Percentiles rank a stretch among this genome's conserved stretches.
phyloP scores from a whole-genome alignment of 164 flowering plant genomes.

The Magnolia changhungtana region DNA sequence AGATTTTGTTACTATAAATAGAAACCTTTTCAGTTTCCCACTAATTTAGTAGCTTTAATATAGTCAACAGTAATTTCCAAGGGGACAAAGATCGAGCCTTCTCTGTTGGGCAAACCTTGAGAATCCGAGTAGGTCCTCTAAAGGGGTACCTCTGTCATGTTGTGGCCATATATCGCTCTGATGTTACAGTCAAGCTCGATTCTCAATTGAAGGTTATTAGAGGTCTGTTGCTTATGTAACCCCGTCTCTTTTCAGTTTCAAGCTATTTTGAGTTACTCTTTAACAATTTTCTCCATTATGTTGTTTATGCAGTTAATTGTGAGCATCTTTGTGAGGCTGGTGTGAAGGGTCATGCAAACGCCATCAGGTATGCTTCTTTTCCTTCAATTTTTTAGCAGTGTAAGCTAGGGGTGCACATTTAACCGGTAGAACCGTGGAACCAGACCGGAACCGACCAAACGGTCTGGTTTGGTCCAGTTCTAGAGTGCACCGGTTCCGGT shows the following conservation, averaged over 20 bases:
- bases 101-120: conserved; percentile 78
- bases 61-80: conserved; percentile 37
- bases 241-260: background rate
- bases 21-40: background rate
- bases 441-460: too few species aligned
- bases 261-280: background rate
- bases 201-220: conserved; percentile 77
- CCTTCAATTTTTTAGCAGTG: background rate
- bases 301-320: conserved; percentile 51
- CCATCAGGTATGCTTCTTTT: conserved; percentile 31
- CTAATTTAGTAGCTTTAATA: conserved; percentile 22
- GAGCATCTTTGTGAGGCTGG: conserved; percentile 87
- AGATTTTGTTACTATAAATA: background rate
- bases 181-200: conserved; percentile 87
- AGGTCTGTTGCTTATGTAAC: conserved; percentile 41
- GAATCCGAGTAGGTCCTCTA: conserved; percentile 83
- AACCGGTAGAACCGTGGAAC: too few species aligned
- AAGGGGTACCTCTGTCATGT: conserved; percentile 92
- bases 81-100: conserved; percentile 56
- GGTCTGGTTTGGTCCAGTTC: too few species aligned
- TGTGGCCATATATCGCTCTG: conserved; percentile 63
- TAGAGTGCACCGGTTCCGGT: too few species aligned
- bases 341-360: conserved; percentile 37
- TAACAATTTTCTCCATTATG: conserved; percentile 3
- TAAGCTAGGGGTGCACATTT: too few species aligned